Base-by-base conservation (phyloP, 129 eudicot genomes). In the Cynara cardunculus region DNA sequence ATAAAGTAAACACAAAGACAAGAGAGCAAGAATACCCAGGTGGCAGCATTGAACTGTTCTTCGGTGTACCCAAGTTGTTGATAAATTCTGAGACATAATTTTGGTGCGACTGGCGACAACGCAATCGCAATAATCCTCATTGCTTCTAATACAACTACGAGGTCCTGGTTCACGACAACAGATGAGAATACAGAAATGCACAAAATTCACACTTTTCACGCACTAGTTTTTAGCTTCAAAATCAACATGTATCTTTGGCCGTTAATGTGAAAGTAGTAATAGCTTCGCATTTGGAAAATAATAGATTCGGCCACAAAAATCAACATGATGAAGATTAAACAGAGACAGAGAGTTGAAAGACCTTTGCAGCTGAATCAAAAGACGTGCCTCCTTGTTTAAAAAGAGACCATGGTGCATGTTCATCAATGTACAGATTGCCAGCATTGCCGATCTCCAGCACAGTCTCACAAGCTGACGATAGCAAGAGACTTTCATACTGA, bases 81-180 rank as follows among this genome's bases (percentile, higher is more conserved):
- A 81, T 90, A 92, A 79, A 92, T 92, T 88, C 86, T 88, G 82
- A 77, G 83, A 79, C 91, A 83, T 62, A 92, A 83, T 24, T 87
- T 84, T n/a, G 99, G 99, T 21, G 98, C 85, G 3, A 92, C 84
- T 8, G 98, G 97, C 0, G 93, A 89, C 77, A 96, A 74, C 32
- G 97, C 97, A 84, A 96, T 74, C n/a, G 99, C 93, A 62, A 96
- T 89, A 73, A 96, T 96, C 80, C 99, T 90, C 97, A 96, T 87
- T 61, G 98, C 92, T 82, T 96, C 99, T 79, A 96, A 80, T 82
- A 96, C 80, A 75, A 92, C 72, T 35, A 96, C 98, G 7, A 96
- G 93, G 81, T 96, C 98, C 98, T 96, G 86, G 39, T 74, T 76
- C 32, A 84, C 31, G 41, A 84, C 46, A 31, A 22, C 16, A 5